Base-by-base conservation (phyloP, 768 basidiomycete species). In the Rhizopogon vinicolor region DNA sequence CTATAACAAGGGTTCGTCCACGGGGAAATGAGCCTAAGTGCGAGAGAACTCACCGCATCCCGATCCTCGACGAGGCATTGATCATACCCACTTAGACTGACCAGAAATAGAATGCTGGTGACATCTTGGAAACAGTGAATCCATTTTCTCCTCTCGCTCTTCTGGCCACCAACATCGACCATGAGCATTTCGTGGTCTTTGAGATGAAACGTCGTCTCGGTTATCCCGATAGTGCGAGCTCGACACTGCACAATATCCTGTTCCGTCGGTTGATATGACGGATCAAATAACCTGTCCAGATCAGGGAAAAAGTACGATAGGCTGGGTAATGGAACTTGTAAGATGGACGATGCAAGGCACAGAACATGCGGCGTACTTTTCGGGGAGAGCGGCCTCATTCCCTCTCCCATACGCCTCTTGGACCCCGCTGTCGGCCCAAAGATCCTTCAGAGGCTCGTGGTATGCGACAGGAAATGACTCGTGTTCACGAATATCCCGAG, bases 121-220 rank as follows among this genome's bases (percentile, higher is more conserved):
- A 96, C 93, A 65, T 95, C 91, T 73, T 94, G 91, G 75, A 94
- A 95, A 67, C 90, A 93, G 64, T 93, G 92, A 62, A 93, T 93
- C 92, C 92, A 94, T 69, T 94, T 95, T 70, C 91, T 78, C 57
- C 93, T 75, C 68, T 94, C 93, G 68, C 87, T 91, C 78, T 95
- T 92, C 75, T 97, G 94, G 6, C 94, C 94, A 29, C 89, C 89
- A 37, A 90, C 94, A 65, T 97, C 94, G 54, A 97, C 89, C 87
- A 98, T 91, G 53, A 93, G 77, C 85, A 93, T 86, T 61, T 91
- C 86, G 55, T 91, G 86, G 42, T 87, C 88, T 60, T 80, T 77
- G 53, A 94, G 77, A 43, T 78, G 75, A 73, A 97, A 96, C 16
- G 84, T 81, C 1, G 93, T 96, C 71, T 93, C 91, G 7, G 88